Percentiles rank a stretch among this genome's conserved stretches.
Conservation (phyloP, 1,139 yeast species). For the Saccharomycopsis phalli region DNA sequence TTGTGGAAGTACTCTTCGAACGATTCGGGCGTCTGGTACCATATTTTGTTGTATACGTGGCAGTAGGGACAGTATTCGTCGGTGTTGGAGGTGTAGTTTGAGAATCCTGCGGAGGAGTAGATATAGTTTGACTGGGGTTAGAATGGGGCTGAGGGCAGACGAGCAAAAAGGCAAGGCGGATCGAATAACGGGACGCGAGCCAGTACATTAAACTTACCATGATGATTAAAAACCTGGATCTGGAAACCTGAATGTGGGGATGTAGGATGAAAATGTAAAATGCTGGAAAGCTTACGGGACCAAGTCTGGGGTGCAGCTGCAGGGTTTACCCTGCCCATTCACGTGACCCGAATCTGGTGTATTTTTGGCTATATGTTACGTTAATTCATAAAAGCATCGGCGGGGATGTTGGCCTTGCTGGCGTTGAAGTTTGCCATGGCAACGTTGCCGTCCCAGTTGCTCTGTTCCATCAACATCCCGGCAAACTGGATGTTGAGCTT, state of each 20-base stretch:
- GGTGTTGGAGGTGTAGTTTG: background rate
- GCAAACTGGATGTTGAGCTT: conserved; percentile 72
- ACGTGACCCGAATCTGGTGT: too few species aligned
- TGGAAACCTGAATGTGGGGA: too few species aligned
- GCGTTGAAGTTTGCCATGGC: conserved; percentile 67
- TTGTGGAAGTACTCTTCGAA: conserved; percentile 13
- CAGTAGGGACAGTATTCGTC: conserved; percentile 17
- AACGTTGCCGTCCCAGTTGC: conserved; percentile 70
- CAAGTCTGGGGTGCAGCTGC: too few species aligned
- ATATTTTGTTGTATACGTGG: conserved; percentile 18
- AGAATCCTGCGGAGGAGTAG: background rate
- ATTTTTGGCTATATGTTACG: too few species aligned
- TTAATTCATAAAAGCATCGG: conserved; percentile 38
- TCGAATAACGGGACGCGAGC: too few species aligned
- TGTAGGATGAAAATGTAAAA: too few species aligned
- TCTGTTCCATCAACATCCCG: conserved; percentile 78
- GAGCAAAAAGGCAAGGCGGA: too few species aligned
- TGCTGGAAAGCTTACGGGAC: too few species aligned
- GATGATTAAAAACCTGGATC: too few species aligned
- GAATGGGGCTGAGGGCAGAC: too few species aligned
- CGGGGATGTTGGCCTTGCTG: conserved; percentile 48
- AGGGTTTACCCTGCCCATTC: too few species aligned
- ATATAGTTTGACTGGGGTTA: background rate
- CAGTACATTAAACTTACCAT: too few species aligned
- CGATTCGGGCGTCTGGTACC: conserved; percentile 18